A percentile compares a stretch with the other conserved stretches of the same genome.
Conservation (phyloP, 1,284 basidiomycete genomes). For the Erythrobasidium hasegawianum region DNA sequence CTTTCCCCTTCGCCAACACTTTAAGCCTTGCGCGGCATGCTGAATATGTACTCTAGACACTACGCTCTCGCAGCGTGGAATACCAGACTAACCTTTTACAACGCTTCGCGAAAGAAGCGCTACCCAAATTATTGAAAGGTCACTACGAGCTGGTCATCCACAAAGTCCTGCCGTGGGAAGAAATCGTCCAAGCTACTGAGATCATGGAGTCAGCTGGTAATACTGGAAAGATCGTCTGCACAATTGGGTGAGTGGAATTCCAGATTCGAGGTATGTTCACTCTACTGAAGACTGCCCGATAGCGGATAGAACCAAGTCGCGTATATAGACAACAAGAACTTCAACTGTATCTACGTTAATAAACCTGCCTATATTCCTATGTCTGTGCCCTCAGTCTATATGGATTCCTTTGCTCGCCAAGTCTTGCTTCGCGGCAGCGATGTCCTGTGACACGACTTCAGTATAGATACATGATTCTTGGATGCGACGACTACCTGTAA, state of each 20-base stretch:
- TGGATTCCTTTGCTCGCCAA: conserved; percentile 16
- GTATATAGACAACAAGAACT: too few species aligned
- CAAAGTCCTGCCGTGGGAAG: conserved; percentile 74
- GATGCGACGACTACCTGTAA: conserved; percentile 3
- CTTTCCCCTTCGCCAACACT: background rate
- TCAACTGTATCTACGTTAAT: too few species aligned
- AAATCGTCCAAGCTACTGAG: conserved; percentile 76
- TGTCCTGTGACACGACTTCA: conserved; percentile 18
- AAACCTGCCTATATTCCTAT: too few species aligned
- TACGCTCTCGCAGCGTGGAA: too few species aligned
- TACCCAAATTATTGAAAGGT: too few species aligned
- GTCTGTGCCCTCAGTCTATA: conserved; percentile 10
- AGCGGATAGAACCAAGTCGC: too few species aligned
- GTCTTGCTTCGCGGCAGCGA: conserved; percentile 28
- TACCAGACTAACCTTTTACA: conserved; percentile 55
- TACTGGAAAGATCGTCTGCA: conserved; percentile 54
- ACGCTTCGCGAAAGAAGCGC: too few species aligned
- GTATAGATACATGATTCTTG: too few species aligned
- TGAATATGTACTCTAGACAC: too few species aligned
- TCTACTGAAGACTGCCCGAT: too few species aligned
- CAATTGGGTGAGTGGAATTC: conserved; percentile 11
- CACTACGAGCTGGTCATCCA: conserved; percentile 71
- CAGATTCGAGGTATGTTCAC: too few species aligned
- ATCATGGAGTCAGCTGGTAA: conserved; percentile 84
- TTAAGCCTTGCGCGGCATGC: too few species aligned